Base-by-base conservation (phyloP, 31 red algal species). In the Porphyra umbilicalis region DNA sequence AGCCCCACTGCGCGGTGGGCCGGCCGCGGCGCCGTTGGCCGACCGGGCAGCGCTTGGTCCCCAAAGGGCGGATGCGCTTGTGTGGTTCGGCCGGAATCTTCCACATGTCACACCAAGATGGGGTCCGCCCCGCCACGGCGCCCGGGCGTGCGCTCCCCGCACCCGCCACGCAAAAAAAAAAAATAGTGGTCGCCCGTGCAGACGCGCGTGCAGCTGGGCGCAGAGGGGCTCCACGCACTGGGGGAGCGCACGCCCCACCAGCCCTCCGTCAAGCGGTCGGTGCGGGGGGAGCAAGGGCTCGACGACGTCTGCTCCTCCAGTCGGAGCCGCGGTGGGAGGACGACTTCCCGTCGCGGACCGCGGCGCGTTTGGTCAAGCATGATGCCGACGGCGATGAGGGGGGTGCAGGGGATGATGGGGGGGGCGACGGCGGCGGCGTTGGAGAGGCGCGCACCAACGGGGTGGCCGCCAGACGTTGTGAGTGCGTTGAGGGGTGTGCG, bases 191-290 rank as follows among this genome's bases (percentile, higher is more conserved):
- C n/a, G n/a, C n/a, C n/a, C n/a, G n/a, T n/a, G n/a, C n/a, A 97
- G 86, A 91, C 90, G 31, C 91, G 90, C 82, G 82, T 97, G 79
- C 83, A 88, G 35, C 94, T 97, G 7, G 94, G 94, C 10, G 84
- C 83, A 75, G 92, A 86, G 78, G 88, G 93, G 34, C 76, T 97
- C 16, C 79, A 88, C 35, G 88, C 83, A 29, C 84, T 92, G 39
- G 88, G 82, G 10, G 86, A 82, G 6, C 80, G 57, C 36, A 68
- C 67, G 68, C 79, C 82, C 31, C 87, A 89, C 80, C 76, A 89
- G n/a, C 57, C 40, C 18, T 32, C 91, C 31, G 88, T 93, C 42
- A 93, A 93, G 86, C 75, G 79, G 31, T 85, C 88, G 77, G 81
- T 93, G 25, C 82, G 91, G 20, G 86, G 82, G 30, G 91, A 93